Evolutionary conservation across 2,329 filamentous ascomycete genomes (phyloP), one percentile per base, ranked within the genome.

Genomic region (Colletotrichum sansevieriae): DNA sequence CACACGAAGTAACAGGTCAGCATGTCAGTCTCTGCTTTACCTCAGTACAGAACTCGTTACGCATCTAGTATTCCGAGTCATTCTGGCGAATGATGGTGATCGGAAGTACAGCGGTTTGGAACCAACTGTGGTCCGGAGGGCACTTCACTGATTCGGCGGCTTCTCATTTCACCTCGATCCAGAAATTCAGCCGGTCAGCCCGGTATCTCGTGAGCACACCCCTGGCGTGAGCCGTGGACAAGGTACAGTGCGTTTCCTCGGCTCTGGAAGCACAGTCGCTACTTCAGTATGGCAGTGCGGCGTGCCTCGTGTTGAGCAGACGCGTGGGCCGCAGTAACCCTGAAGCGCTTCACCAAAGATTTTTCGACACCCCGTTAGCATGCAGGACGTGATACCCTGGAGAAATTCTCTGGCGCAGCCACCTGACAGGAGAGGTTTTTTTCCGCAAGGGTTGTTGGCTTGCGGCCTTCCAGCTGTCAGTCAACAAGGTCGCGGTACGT

Each of bases 361-460:
- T 37, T 43, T 43, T 65, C 65, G 29, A 68, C 55, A 49, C 62
- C 47, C 65, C 65, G 37, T 68, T 18, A 58, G 49, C 41, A 60
- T 68, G 62, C 65, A 68, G 65, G 65, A 56, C 62, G 62, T 68
- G 62, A 60, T 54, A 68, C 65, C 65, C 41, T 49, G 61, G 61
- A 60, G 55, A 65, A 63, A 68, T 65, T 68, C 61, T 47, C 46
- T 49, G 63, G 62, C n/a, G 62, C 55, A 65, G 55, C 65, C 62
- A 60, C 62, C 55, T 68, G 55, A 67, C 47, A 33, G 59, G 63
- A 33, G 41, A 55, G 20, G 18, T 20, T 20, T 58, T 60, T 55
- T 65, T 41, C n/a, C 41, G 1, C 4, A 29, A 22, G 65, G 60
- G 65, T 33, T 58, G 41, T 39, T 37, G n/a, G 15, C 33, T 52